Percentiles rank a stretch among this genome's conserved stretches.
Conservation (phyloP, 1,284 basidiomycete genomes). For the Cutaneotrichosporon dermatis region DNA sequence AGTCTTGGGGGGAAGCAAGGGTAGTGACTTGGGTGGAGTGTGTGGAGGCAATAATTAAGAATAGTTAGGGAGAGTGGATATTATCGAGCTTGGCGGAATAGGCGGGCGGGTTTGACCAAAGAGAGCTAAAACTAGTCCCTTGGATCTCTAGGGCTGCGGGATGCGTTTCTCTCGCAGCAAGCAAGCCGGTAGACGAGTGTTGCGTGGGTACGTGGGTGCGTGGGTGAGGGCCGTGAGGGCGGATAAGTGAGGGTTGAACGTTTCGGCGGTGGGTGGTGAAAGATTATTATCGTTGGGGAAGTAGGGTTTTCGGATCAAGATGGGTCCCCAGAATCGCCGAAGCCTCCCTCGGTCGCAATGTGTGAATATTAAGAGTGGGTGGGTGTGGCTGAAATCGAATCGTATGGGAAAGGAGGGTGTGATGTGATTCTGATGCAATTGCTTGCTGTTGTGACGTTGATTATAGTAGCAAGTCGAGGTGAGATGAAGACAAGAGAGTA, state of each 20-base stretch:
- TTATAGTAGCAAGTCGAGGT: not conserved
- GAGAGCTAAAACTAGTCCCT: too few relatives aligned
- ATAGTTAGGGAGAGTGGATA: not conserved
- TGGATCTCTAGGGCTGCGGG: too few relatives aligned
- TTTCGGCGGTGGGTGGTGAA: not conserved
- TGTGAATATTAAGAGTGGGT: not conserved
- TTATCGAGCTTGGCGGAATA: too few relatives aligned
- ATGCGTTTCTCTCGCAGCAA: too few relatives aligned
- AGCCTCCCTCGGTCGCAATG: not conserved
- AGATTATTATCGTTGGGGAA: not conserved
- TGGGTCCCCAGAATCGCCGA: conserved; percentile 1
- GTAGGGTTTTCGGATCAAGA: not conserved
- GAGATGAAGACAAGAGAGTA: not conserved
- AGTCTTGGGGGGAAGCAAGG: not conserved
- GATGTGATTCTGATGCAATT: not conserved
- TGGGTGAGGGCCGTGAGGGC: too few relatives aligned
- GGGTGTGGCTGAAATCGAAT: not conserved
- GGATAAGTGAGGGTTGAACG: not conserved
- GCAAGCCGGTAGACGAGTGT: too few relatives aligned
- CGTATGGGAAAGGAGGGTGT: not conserved
- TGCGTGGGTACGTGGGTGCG: too few relatives aligned
- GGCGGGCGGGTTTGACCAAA: too few relatives aligned
- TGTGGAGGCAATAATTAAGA: not conserved
- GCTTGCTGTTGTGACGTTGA: not conserved
- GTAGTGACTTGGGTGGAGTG: conserved; percentile 9